Evolutionary conservation across 2,329 filamentous ascomycete species (phyloP).

Genomic region (Monilinia aucupariae): DNA sequence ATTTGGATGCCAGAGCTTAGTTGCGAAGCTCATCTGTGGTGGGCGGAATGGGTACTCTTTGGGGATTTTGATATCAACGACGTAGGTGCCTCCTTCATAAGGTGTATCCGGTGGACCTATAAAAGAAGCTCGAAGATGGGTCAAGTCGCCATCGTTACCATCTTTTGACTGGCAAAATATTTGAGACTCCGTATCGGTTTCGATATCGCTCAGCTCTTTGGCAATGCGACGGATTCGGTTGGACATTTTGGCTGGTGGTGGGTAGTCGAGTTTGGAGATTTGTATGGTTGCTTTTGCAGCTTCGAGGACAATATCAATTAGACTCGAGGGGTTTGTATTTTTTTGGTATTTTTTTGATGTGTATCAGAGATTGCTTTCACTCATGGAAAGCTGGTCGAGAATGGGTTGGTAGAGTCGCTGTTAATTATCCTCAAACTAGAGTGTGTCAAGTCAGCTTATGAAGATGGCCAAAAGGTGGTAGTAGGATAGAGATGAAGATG

Average conservation of each 20-base stretch:
- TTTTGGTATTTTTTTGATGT: too few relatives aligned
- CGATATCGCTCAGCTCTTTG: constrained; percentile 73
- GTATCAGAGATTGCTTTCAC: not conserved
- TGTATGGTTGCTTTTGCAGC: not conserved
- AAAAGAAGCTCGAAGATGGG: constrained; percentile 78
- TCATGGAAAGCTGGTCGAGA: not conserved
- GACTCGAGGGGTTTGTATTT: not conserved
- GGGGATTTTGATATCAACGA: constrained; percentile 82
- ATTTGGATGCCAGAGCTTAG: constrained; percentile 96
- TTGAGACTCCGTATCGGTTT: constrained; percentile 68
- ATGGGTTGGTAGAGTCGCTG: not conserved
- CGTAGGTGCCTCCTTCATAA: constrained; percentile 79
- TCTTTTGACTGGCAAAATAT: constrained; percentile 64
- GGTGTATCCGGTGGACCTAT: constrained; percentile 85
- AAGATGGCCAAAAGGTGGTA: not conserved
- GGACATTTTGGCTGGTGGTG: constrained; percentile 25
- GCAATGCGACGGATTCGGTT: constrained; percentile 50
- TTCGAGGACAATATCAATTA: not conserved
- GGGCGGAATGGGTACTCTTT: constrained; percentile 89
- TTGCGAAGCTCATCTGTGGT: constrained; percentile 84
- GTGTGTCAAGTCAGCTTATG: constrained; percentile 1
- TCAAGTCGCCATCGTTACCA: constrained; percentile 57
- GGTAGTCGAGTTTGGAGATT: not conserved
- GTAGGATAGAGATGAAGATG: not conserved
- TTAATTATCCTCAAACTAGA: not conserved